Percentiles rank a stretch among this genome's conserved stretches.
Evolutionary conservation across 306 rosid genomes (phyloP).

Genomic region (Acmispon strigosus): DNA sequence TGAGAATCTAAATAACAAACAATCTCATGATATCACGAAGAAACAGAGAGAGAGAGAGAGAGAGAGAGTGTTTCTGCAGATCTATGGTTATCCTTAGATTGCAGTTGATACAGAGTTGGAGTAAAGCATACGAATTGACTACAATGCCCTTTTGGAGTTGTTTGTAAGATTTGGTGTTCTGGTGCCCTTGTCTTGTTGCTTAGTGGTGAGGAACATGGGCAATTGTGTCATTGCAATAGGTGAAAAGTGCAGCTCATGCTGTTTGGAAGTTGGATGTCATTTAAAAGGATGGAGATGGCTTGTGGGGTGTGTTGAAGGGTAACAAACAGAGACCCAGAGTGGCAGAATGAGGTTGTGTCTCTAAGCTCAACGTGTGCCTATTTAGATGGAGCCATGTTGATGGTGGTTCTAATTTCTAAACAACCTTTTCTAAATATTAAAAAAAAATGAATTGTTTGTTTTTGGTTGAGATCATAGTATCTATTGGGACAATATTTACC

Average conservation of each 20-base stretch:
- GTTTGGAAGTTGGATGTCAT: constrained; percentile 29
- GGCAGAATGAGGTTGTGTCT: not conserved
- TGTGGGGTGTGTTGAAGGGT: constrained; percentile 9
- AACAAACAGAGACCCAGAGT: constrained; percentile 2
- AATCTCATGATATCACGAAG: constrained; percentile 12
- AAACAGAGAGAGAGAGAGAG: not conserved
- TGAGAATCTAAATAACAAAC: constrained; percentile 17
- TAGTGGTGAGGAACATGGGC: not conserved
- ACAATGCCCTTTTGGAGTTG: constrained; percentile 14
- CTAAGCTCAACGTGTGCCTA: not conserved
- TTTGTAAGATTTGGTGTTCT: not conserved
- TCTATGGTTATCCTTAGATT: constrained; percentile 39
- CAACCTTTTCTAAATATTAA: not conserved
- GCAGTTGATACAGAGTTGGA: constrained; percentile 37
- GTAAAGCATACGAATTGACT: not conserved
- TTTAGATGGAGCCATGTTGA: not conserved
- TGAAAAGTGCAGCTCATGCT: not conserved
- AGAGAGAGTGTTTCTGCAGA: constrained; percentile 1
- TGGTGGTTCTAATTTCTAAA: not conserved
- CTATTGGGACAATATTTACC: no score
- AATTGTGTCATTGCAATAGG: not conserved
- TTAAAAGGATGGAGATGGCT: not conserved
- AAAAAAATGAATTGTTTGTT: no score
- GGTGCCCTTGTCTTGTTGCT: not conserved
- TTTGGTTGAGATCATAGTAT: no score